phyloP scores from a whole-genome alignment of 345 rosid genomes.

The Aurinia saxatilis region DNA sequence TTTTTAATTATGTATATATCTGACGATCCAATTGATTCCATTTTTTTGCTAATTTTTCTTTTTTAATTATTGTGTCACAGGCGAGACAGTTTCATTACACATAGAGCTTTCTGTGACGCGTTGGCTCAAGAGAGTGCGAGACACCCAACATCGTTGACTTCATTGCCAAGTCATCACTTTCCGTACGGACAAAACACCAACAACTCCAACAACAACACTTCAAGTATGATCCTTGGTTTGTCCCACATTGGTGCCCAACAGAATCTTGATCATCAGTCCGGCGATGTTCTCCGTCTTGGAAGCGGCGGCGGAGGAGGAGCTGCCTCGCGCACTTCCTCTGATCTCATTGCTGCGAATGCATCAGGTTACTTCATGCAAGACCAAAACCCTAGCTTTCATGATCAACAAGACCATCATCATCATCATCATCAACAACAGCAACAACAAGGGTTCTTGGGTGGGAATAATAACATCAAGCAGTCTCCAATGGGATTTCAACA shows the following conservation, averaged over 20 bases:
- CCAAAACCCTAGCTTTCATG: constrained; percentile 39
- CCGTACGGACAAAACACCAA: constrained; percentile 39
- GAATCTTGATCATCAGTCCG: constrained; percentile 34
- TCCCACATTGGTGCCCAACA: constrained; percentile 50
- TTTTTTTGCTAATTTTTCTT: background rate
- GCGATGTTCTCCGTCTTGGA: constrained; percentile 46
- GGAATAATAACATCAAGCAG: constrained; percentile 18
- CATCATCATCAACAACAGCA: constrained; percentile 17
- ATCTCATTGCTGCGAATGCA: constrained; percentile 41
- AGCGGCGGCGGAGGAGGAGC: constrained; percentile 29
- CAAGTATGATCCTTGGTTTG: constrained; percentile 47
- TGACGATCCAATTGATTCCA: constrained; percentile 30
- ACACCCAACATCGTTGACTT: constrained; percentile 50
- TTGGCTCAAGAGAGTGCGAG: constrained; percentile 77
- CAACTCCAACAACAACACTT: constrained; percentile 32
- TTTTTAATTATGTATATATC: background rate
- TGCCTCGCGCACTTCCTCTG: constrained; percentile 34
- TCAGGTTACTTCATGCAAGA: constrained; percentile 54
- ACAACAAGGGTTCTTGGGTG: constrained; percentile 34
- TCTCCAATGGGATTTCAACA: constrained; percentile 31
- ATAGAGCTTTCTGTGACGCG: constrained; percentile 80
- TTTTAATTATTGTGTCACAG: constrained; percentile 27
- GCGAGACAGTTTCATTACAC: constrained; percentile 79
- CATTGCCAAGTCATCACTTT: constrained; percentile 48
- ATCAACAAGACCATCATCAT: constrained; percentile 35